phyloP scores from a whole-genome alignment of 345 rosid genomes.

The Rhizophora apiculata region DNA sequence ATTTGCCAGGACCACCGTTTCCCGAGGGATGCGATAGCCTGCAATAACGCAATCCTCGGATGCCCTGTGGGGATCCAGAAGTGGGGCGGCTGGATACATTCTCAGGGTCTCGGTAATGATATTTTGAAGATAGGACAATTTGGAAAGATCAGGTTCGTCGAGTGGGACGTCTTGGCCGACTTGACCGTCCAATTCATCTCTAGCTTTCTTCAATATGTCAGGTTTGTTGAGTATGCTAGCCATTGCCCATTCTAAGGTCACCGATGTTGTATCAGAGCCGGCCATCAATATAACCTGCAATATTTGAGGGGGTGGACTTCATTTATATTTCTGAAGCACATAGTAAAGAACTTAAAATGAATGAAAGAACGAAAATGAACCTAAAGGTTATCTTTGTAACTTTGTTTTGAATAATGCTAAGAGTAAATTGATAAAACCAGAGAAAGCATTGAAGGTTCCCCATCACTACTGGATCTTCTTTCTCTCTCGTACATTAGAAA shows the following conservation, averaged over 20 bases:
- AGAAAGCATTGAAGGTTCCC: too few species aligned
- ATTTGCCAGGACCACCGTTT: background rate
- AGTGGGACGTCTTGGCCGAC: background rate
- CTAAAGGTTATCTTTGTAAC: too few species aligned
- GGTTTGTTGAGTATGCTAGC: background rate
- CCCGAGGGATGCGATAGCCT: background rate
- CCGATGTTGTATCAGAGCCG: background rate
- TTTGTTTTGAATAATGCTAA: too few species aligned
- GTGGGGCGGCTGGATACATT: background rate
- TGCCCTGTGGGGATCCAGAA: background rate
- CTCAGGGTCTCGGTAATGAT: background rate
- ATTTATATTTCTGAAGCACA: too few species aligned
- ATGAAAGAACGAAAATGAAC: too few species aligned
- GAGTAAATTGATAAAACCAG: too few species aligned
- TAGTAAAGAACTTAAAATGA: too few species aligned
- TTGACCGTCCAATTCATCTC: background rate
- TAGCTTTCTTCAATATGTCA: background rate
- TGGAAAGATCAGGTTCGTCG: background rate
- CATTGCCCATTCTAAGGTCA: conserved; percentile 13
- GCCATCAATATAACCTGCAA: background rate
- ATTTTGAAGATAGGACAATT: conserved; percentile 4
- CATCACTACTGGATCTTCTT: too few species aligned
- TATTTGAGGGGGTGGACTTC: too few species aligned
- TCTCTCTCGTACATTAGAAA: too few species aligned
- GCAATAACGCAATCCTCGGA: background rate